A percentile compares a stretch with the other conserved stretches of the same genome.
Evolutionary conservation across 805 yeast species (phyloP).

Genomic region (Sugiyamaella floridensis): DNA sequence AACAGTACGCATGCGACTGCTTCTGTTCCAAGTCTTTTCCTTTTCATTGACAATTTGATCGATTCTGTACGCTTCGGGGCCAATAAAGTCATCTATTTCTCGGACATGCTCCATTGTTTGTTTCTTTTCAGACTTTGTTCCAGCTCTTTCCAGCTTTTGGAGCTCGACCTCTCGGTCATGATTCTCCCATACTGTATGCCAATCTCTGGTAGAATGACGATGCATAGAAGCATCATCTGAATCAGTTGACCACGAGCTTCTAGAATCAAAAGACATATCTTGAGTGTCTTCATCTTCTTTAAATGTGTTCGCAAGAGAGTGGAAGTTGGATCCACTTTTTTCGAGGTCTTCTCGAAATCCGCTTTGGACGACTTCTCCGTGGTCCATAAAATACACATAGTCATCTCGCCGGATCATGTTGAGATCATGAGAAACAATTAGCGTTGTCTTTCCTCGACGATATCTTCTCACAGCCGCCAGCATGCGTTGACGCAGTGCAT

Average conservation of each 20-base stretch:
- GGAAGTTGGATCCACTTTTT: neutral
- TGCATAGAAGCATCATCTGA: too few species aligned
- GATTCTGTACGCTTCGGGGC: neutral
- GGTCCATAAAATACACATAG: constrained; percentile 48
- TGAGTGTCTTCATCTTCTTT: neutral
- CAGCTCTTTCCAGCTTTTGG: neutral
- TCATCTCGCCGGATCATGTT: constrained; percentile 52
- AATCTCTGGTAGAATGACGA: too few species aligned
- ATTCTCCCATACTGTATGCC: too few species aligned
- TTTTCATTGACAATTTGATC: neutral
- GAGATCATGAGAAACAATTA: constrained; percentile 74
- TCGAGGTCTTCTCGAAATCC: constrained; percentile 2
- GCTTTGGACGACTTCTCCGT: constrained; percentile 43
- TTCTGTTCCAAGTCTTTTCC: neutral
- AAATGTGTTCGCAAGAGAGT: neutral
- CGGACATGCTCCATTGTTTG: neutral
- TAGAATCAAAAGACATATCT: too few species aligned
- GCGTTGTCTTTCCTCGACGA: constrained; percentile 67
- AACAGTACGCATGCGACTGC: neutral
- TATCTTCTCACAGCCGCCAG: constrained; percentile 47
- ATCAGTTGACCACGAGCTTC: too few species aligned
- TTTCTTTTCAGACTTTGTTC: neutral
- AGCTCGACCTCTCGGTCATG: neutral
- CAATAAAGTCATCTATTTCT: neutral
- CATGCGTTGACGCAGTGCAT: constrained; percentile 38